Conservation (phyloP, 2,329 filamentous ascomycete species). For the Pestalotiopsis sp. region DNA sequence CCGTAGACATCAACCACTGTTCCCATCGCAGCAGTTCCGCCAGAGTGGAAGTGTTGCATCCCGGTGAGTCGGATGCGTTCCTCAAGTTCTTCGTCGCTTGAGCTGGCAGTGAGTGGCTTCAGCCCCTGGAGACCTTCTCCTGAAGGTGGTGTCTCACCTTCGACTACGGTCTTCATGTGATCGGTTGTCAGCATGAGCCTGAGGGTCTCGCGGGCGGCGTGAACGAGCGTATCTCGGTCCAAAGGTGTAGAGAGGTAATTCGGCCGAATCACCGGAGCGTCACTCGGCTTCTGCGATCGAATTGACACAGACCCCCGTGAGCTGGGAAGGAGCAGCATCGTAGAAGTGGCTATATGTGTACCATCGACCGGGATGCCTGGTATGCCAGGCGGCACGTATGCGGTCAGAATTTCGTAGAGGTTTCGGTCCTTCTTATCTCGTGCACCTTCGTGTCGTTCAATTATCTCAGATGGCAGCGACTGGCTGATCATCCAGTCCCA, state of each 20-base stretch:
- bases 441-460: neutral
- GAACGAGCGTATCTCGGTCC: neutral
- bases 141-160: neutral
- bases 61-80: neutral
- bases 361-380: conserved; percentile 2
- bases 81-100: conserved; percentile 9
- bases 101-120: neutral
- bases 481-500: neutral
- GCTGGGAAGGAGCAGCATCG: conserved; percentile 18
- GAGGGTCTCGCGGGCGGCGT: neutral
- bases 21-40: conserved; percentile 11
- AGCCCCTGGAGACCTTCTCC: neutral
- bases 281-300: neutral
- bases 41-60: neutral
- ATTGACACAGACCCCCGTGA: conserved; percentile 11
- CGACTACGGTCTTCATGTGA: neutral
- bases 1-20: conserved; percentile 8
- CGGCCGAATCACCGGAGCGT: conserved; percentile 4
- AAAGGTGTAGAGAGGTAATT: conserved; percentile 4
- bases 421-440: conserved; percentile 5
- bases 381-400: neutral
- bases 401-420: neutral
- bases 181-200: neutral
- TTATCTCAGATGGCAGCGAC: neutral
- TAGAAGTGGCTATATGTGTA: conserved; percentile 12